Base-by-base conservation (phyloP, 2,329 filamentous ascomycete genomes). In the Colletotrichum tofieldiae region DNA sequence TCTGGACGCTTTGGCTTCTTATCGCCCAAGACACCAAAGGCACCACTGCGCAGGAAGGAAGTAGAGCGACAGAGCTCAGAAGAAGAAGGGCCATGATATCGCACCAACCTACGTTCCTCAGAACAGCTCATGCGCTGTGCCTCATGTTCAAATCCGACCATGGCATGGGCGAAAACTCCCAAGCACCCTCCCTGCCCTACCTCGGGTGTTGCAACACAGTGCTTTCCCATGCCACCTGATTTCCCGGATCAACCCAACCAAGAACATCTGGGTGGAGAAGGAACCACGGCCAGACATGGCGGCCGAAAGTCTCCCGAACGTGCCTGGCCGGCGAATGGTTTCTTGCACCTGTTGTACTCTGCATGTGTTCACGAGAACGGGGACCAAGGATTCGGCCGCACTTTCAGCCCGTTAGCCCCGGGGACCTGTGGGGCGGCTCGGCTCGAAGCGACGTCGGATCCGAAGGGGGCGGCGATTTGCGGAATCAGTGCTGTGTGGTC, bases 401-500 rank as follows among this genome's bases (percentile, higher is more conserved):
- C 4, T 37, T 37, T 23, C 8, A 26, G 14, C 29, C 45, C 18
- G 2, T 39, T 39, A 20, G 14, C 29, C 37, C 37, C 29, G 18
- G 39, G n/a, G 54, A n/a, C 20, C 16, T 23, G n/a, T n/a, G 23
- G 35, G 51, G 41, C 51, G 45, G 52, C 23, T 52, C 67, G 43
- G 61, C 43, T 37, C 35, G 35, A 58, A 26, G 47, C 16, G 11
- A 37, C 5, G 32, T 69, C 67, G 67, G 67, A 55, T 59, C 67
- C 66, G 60, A 65, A 52, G 20, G 14, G 35, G n/a, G 32, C 45
- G 47, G 60, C 23, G 47, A 41, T 51, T 26, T 29, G 60, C 45
- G 45, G 60, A 20, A 35, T 20, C n/a, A 18, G 9, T 43, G 12
- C 18, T 32, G 29, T 32, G 29, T 5, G 61, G 52, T 26, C 61